Evolutionary conservation across 768 basidiomycete genomes (phyloP), one percentile per base, ranked within the genome.

Genomic region (Boletus tomentosulus): DNA sequence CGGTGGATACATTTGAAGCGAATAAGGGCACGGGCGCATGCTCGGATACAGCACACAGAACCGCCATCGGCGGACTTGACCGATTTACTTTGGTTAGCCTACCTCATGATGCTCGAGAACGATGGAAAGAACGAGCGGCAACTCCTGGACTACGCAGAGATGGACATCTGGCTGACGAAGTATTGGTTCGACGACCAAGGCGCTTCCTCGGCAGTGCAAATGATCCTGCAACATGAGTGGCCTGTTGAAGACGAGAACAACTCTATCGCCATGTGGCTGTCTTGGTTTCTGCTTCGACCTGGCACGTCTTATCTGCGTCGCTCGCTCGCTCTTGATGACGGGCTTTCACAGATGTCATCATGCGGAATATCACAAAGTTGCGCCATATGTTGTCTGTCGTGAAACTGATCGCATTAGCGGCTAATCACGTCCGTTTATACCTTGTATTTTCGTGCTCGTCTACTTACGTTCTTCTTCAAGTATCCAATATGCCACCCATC

Each of bases 101-200:
- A 87, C 63, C 70, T 89, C 35, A 83, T 92, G 83, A 79, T 91
- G 77, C 72, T 92, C 45, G 91, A 93, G 72, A 86, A 89, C 59
- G 86, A 86, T 28, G 86, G 82, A 41, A 84, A 79, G 64, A 92
- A 92, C 59, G 80, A 80, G 59, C 66, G 46, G 43, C 89, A 90
- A 64, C 76, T 92, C n/a, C 66, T 81, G n/a, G 81, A 82, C 24
- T 89, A 85, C 61, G 88, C 81, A 6, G 62, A 65, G 38, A 78
- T 89, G 52, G 79, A 83, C 50, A 59, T 60, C 0, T 91, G 89
- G 88, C 65, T 92, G 39, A 73, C 72, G 59, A 76, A 78, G 51
- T 91, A 81, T 62, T 85, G 85, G 83, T 84, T 89, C 57, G 76
- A 81, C 53, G 71, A 75, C 10, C 57, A 70, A 15, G 86, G 87